These are phyloP conservation scores for Taphrina flavorubra DNA, from an alignment of 1,139 yeast genomes.

Conservation along the genomic window DNA sequence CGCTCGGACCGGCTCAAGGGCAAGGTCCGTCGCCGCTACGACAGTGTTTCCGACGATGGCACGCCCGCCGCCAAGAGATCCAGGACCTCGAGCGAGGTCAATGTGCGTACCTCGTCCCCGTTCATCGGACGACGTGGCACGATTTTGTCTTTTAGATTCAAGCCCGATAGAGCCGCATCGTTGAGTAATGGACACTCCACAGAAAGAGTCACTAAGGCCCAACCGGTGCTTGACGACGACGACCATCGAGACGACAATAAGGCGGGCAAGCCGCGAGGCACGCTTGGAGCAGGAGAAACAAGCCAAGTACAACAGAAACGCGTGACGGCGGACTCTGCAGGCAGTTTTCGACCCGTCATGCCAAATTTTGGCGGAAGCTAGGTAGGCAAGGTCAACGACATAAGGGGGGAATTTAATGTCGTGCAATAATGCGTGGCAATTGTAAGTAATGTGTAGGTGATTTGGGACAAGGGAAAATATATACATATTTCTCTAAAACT, in stretches of 20 bases:
- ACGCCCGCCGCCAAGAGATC: slow-evolving; percentile 2
- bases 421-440: no score
- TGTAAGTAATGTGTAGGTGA: neutral
- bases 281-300: neutral
- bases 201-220: neutral
- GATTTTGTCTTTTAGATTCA: neutral
- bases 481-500: neutral
- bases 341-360: slow-evolving; percentile 10
- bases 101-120: neutral
- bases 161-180: neutral
- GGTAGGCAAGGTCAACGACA: no score
- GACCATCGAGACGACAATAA: neutral
- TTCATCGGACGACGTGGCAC: slow-evolving; percentile 2
- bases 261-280: neutral
- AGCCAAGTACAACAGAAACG: neutral
- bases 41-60: neutral
- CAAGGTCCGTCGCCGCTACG: slow-evolving; percentile 8
- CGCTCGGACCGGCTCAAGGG: slow-evolving; percentile 12
- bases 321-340: neutral
- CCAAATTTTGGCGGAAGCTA: slow-evolving; percentile 3
- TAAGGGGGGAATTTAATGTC: no score
- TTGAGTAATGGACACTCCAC: neutral
- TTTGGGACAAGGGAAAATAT: neutral
- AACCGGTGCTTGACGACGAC: neutral
- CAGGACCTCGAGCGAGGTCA: slow-evolving; percentile 14